Evolutionary conservation across 2,329 filamentous ascomycete species (phyloP), one percentile per base, ranked within the genome.

Genomic region (Elsinoe batatas): DNA sequence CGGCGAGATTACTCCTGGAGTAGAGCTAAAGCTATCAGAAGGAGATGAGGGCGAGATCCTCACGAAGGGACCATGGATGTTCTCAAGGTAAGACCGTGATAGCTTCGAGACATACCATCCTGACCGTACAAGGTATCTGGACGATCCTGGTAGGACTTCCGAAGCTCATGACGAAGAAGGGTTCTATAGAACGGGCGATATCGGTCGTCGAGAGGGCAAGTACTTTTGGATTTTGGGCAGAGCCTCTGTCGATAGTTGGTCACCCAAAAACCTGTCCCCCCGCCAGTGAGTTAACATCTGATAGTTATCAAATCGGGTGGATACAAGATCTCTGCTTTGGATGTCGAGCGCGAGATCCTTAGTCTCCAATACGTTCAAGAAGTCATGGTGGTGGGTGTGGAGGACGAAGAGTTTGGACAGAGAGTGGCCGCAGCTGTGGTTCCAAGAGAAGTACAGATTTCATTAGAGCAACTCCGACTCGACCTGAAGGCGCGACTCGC

Each of bases 281-380:
- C 18, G 15, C 18, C 13, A 7, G 7, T n/a, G 8, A 15, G 18
- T 37, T 54, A 8, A 54, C 49, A 13, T 26, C 15, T 12, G 8
- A 12, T 22, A 56, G 54, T 80, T 32, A 78, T 81, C 63, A 80
- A 80, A 59, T 75, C 74, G 0, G 76, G 77, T 13, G 78, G 78
- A 0, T 79, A 79, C 60, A 80, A 79, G 64, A 75, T 79, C 35
- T 77, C 74, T 0, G 77, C 77, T 0, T 64, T 79, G 10, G 77
- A 80, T 50, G 75, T 80, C 30, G 78, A 80, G 63, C 69, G 77
- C 15, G 76, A 79, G 58, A 71, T 79, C 60, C 67, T 80, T 20
- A 69, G 70, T 0, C 61, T 80, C 53, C 69, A 73, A 1, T 72
- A 73, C 32, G 69, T 79, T 33, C 68, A 74, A 46, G 78, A 80